A percentile compares a stretch with the other conserved stretches of the same genome.
Evolutionary conservation across 2,329 filamentous ascomycete genomes (phyloP).

Genomic region (Gliomastix tumulicola): DNA sequence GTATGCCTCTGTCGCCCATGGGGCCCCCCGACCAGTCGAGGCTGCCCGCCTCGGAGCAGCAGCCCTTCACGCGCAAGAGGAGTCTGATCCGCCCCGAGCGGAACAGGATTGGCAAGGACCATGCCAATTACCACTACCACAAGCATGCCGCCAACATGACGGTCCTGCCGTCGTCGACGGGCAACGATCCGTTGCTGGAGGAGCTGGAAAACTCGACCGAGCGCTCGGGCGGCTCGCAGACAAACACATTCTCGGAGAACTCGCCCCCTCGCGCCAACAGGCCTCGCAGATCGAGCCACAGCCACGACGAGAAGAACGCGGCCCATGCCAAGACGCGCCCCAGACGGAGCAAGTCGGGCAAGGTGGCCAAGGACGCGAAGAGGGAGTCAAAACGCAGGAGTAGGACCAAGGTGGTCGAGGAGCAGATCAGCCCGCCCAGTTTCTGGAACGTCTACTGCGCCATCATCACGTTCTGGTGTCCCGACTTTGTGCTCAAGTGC

Average conservation of each 20-base stretch:
- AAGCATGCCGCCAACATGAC: constrained; percentile 93
- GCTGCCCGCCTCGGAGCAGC: constrained; percentile 18
- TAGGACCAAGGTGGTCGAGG: constrained; percentile 45
- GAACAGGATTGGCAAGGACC: constrained; percentile 74
- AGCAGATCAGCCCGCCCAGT: constrained; percentile 71
- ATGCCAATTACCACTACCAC: constrained; percentile 93
- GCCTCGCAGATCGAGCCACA: constrained; percentile 16
- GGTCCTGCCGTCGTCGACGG: constrained; percentile 82
- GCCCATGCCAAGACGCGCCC: constrained; percentile 21
- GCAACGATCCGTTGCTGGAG: constrained; percentile 82
- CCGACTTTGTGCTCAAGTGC: constrained; percentile 75
- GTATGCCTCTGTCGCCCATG: constrained; percentile 44
- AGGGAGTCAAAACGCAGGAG: constrained; percentile 31
- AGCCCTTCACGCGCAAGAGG: constrained; percentile 60
- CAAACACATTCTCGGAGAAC: constrained; percentile 35
- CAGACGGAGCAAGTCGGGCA: constrained; percentile 44
- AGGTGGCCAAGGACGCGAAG: constrained; percentile 42
- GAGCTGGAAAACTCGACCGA: constrained; percentile 62
- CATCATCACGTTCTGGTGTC: constrained; percentile 90
- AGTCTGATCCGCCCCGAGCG: constrained; percentile 88
- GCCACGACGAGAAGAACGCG: constrained; percentile 23
- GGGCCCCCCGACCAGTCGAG: constrained; percentile 21
- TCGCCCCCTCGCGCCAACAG: constrained; percentile 30
- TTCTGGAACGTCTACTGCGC: constrained; percentile 95
- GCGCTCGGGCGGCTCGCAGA: constrained; percentile 35